Evolutionary conservation across 306 rosid genomes (phyloP).

Genomic region (Quercus variabilis): DNA sequence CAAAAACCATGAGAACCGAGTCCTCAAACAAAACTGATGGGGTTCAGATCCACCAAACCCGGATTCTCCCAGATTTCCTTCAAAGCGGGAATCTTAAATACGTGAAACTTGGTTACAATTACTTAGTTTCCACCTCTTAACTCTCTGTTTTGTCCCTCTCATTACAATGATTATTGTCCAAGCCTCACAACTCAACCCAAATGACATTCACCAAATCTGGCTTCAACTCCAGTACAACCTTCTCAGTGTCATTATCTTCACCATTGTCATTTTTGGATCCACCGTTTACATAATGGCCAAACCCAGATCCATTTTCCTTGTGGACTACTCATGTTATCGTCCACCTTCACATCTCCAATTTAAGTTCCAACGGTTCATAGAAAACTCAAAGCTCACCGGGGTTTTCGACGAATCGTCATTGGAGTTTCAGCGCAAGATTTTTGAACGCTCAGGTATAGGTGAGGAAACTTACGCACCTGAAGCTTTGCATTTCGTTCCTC

Average conservation of each 20-base stretch:
- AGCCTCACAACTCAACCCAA: conserved; percentile 39
- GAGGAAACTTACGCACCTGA: conserved; percentile 53
- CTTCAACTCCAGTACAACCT: conserved; percentile 51
- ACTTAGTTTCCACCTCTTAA: conserved; percentile 40
- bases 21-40: conserved; percentile 4
- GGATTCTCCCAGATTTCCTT: conserved; percentile 46
- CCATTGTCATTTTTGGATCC: conserved; percentile 40
- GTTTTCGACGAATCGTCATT: conserved; percentile 42
- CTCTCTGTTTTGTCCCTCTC: conserved; percentile 41
- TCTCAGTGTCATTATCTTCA: conserved; percentile 24
- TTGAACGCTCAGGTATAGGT: conserved; percentile 56
- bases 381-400: conserved; percentile 36
- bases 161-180: conserved; percentile 33
- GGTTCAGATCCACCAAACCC: conserved; percentile 39
- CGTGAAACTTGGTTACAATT: conserved; percentile 53
- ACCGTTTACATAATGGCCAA: conserved; percentile 43
- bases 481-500: conserved; percentile 43
- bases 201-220: conserved; percentile 45
- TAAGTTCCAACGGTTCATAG: conserved; percentile 27
- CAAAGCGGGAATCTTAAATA: conserved; percentile 54
- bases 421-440: conserved; percentile 48
- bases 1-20: conserved; percentile 4
- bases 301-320: conserved; percentile 51
- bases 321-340: conserved; percentile 43
- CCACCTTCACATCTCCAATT: conserved; percentile 34